Evolutionary conservation across 805 yeast species (phyloP), one percentile per base, ranked within the genome.

Genomic region (Wickerhamiella domercqiae): DNA sequence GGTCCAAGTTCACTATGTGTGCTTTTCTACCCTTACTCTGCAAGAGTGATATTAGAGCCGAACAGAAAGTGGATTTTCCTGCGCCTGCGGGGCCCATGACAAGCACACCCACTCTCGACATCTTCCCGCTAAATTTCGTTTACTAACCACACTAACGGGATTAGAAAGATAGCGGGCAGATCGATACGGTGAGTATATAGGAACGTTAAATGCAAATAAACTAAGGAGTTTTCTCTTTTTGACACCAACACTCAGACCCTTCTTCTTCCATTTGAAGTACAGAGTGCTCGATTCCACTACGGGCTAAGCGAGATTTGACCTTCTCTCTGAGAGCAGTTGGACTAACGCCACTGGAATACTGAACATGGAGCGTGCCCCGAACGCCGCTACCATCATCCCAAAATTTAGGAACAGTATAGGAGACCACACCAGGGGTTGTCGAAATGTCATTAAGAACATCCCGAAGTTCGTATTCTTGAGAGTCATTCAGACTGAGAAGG

Each of bases 21-120:
- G 94, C 96, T 26, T 93, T 65, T 44, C 98, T 74, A 1, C 97
- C 97, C 25, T 80, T 68, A 15, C 83, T 68, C 56, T 84, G 93
- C 75, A 90, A 79, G 56, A 87, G 79, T 1, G 87, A 61, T 32
- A 90, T 78, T 43, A 90, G 68, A 3, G 94, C 66, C 51, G 82
- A 80, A 61, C 97, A 87, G 53, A 87, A 90, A 0, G 98, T 83
- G 34, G 90, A 74, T 57, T 79, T 87, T 7, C 98, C 98, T 7
- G 80, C 97, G 28, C 98, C 98, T 1, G 98, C 98, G 15, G 98
- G 98, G 1, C 98, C 98, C 46, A 90, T 60, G 1, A 86, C 94
- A 44, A 90, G 62, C 9, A 83, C 87, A 40, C 97, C 98, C 2
- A 84, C 94, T 61, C 94, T 68, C 3, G 96, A 83, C 98, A 90